Base-by-base conservation (phyloP, 208 protist genomes). In the Trypanosoma scelopori region DNA sequence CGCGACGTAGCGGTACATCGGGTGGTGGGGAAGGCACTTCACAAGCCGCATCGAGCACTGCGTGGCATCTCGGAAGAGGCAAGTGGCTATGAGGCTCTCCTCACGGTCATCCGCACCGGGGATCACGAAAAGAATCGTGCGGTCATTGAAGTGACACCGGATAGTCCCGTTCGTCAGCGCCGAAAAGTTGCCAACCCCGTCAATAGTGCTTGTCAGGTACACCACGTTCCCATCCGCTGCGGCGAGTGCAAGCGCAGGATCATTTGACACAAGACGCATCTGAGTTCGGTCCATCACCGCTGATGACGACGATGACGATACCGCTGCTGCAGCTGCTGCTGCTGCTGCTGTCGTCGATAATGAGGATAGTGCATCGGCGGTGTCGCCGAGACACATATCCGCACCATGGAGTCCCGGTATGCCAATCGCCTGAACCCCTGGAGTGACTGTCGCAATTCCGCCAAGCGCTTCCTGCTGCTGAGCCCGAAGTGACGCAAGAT, bases 161-260 rank as follows among this genome's bases (percentile, higher is more conserved):
- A 90, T 65, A 30, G 78, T 82, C 42, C 89, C 89, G 78, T 94
- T 94, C 20, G 83, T 90, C 16, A 91, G 71, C 0, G 89, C 89
- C 5, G 84, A 82, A 67, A 94, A 94, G 50, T 65, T 87, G 37
- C 85, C 89, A 11, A 94, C 71, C 30, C 78, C 84, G 16, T 92
- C 85, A n/a, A 94, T 74, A 11, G 67, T 79, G 32, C 65, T 85
- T 22, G 89, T 89, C 32, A 90, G 50, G 59, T 78, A 79, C 15
- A 90, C 66, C 12, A 89, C 71, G 27, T 66, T 74, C 52, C 55
- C 75, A 7, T 47, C 70, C 27, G 25, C 39, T n/a, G 61, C 66
- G 3, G 71, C 59, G 9, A 7, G 22, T 15, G 55, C 32, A 23
- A 67, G 47, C 6, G 55, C 59, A 55, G 60, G 65, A 25, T 67